These are phyloP conservation scores for Amaranthus palmeri DNA, from an alignment of 148 eudicot genomes.

Conservation along the genomic window DNA sequence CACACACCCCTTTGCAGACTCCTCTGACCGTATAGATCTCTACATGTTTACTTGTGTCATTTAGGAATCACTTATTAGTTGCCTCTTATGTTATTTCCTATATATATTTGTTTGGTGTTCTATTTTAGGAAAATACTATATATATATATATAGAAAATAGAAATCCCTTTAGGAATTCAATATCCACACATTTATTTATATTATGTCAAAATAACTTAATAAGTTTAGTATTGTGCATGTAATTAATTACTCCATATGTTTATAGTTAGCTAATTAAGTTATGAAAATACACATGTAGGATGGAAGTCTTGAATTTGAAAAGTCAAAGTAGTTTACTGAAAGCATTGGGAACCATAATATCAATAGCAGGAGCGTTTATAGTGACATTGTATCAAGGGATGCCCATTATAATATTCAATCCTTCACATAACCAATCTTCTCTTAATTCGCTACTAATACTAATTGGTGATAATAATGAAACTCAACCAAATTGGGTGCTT, in stretches of 20 bases:
- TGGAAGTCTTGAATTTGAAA: slow-evolving; percentile 37
- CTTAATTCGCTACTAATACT: background rate
- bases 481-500: slow-evolving; percentile 30
- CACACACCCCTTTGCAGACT: no score
- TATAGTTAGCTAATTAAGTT: background rate
- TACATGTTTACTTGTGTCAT: no score
- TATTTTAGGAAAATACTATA: no score
- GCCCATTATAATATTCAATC: slow-evolving; percentile 21
- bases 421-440: background rate
- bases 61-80: no score
- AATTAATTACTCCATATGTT: no score
- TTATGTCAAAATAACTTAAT: background rate
- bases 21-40: no score
- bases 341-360: slow-evolving; percentile 35
- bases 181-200: no score
- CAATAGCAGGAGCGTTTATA: slow-evolving; percentile 36
- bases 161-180: no score
- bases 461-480: background rate
- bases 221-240: background rate
- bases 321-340: slow-evolving; percentile 31
- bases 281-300: slow-evolving; percentile 23
- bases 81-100: no score
- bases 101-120: no score
- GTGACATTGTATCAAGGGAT: slow-evolving; percentile 38
- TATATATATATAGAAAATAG: no score